These are phyloP conservation scores for Cercospora berteroae DNA, from an alignment of 2,329 filamentous ascomycete genomes.

Conservation along the genomic window DNA sequence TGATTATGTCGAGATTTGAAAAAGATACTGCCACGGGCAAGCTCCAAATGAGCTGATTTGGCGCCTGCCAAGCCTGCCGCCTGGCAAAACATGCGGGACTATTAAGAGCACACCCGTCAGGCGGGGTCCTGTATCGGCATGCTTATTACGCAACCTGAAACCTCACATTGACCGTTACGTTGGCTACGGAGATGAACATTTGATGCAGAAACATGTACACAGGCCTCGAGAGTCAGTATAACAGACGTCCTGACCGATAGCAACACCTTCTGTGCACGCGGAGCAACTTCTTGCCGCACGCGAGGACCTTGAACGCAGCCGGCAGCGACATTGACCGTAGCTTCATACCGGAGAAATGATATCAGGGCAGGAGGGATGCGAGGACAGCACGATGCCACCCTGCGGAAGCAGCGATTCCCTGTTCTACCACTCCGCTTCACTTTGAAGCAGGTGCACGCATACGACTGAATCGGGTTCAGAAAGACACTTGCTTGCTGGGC, in stretches of 20 bases:
- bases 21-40: background rate
- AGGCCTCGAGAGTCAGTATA: background rate
- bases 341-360: background rate
- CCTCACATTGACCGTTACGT: background rate
- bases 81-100: conserved; percentile 10
- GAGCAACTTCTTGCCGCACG: background rate
- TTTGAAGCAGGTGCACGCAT: background rate
- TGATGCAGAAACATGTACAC: background rate
- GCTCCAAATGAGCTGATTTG: conserved; percentile 8
- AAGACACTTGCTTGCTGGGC: background rate
- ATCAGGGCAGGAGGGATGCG: background rate
- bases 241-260: background rate
- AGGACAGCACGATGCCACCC: background rate
- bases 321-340: background rate
- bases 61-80: background rate
- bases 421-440: background rate
- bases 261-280: background rate
- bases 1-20: conserved; percentile 11
- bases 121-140: background rate
- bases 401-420: background rate
- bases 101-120: background rate
- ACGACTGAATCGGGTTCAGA: background rate
- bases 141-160: background rate
- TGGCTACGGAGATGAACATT: background rate
- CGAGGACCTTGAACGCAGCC: background rate